Conservation (phyloP, 1,284 basidiomycete species). For the Abortiporus biennis region DNA sequence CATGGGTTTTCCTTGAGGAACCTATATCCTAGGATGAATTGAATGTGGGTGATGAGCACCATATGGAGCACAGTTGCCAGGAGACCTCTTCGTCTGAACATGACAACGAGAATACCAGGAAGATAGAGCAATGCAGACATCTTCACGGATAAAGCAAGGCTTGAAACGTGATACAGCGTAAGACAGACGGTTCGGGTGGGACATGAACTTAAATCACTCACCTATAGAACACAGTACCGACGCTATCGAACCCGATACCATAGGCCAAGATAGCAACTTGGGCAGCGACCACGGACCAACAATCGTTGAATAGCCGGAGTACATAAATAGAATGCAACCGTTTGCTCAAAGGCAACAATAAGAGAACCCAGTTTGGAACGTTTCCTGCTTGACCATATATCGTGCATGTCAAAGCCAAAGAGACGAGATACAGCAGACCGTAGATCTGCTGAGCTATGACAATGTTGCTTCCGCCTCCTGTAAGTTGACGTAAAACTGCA, state of each 20-base stretch:
- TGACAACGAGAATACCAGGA: conserved; percentile 78
- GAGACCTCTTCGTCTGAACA: conserved; percentile 72
- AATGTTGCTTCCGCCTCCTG: conserved; percentile 58
- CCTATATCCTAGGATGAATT: conserved; percentile 63
- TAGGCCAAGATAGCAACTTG: conserved; percentile 59
- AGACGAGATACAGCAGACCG: conserved; percentile 62
- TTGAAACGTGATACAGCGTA: conserved; percentile 24
- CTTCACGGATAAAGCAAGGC: conserved; percentile 87
- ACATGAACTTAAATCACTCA: too few relatives aligned
- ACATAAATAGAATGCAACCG: conserved; percentile 92
- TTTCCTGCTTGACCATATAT: conserved; percentile 64
- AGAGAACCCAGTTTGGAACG: conserved; percentile 74
- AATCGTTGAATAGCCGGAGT: conserved; percentile 94
- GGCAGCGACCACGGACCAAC: conserved; percentile 69
- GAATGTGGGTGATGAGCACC: conserved; percentile 45
- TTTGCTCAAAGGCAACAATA: conserved; percentile 84
- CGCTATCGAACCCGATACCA: conserved; percentile 49
- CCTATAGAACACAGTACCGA: conserved; percentile 72
- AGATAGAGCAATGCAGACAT: conserved; percentile 96
- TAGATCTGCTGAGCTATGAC: conserved; percentile 76
- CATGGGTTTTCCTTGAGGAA: conserved; percentile 62
- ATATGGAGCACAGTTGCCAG: conserved; percentile 48
- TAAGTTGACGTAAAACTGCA: conserved; percentile 63
- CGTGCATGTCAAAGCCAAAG: conserved; percentile 56
- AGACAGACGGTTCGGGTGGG: too few relatives aligned